These are phyloP conservation scores for Cladorrhinum sp. DNA, from an alignment of 2,329 filamentous ascomycete genomes.

Conservation along the genomic window DNA sequence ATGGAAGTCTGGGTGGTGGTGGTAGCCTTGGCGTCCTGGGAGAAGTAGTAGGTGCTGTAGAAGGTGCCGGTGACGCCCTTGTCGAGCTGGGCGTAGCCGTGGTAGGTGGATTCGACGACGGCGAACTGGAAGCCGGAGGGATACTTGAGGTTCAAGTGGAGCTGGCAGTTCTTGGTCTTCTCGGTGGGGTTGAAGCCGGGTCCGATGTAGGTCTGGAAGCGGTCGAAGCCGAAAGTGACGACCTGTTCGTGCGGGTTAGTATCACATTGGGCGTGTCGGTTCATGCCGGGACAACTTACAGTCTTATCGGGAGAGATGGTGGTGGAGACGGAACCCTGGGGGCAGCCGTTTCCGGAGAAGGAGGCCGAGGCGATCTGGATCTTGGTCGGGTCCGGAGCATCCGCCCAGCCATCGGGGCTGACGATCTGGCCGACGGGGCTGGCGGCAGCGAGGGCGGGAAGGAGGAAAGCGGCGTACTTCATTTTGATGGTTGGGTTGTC, in stretches of 20 bases:
- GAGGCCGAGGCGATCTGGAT: slow-evolving; percentile 41
- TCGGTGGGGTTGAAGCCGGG: slow-evolving; percentile 37
- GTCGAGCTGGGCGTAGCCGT: slow-evolving; percentile 48
- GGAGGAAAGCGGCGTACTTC: slow-evolving; percentile 36
- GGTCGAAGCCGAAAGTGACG: slow-evolving; percentile 46
- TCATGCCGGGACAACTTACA: slow-evolving; percentile 26
- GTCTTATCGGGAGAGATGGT: slow-evolving; percentile 42
- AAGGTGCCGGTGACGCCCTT: slow-evolving; percentile 43
- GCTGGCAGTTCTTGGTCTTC: slow-evolving; percentile 47
- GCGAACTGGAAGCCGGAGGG: slow-evolving; percentile 47
- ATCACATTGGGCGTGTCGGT: background rate
- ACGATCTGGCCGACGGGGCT: slow-evolving; percentile 30
- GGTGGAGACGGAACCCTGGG: slow-evolving; percentile 42
- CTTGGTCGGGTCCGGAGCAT: slow-evolving; percentile 38
- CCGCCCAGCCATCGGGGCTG: slow-evolving; percentile 30
- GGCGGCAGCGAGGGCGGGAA: slow-evolving; percentile 38
- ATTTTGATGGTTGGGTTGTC: slow-evolving; percentile 31
- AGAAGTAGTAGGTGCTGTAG: slow-evolving; percentile 48
- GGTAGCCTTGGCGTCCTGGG: slow-evolving; percentile 42
- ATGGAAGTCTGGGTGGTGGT: slow-evolving; percentile 45
- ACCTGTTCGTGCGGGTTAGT: slow-evolving; percentile 30
- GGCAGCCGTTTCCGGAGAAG: slow-evolving; percentile 45
- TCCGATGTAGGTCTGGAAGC: slow-evolving; percentile 47
- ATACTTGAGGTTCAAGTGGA: slow-evolving; percentile 46
- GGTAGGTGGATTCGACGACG: slow-evolving; percentile 47